Conservation (phyloP, 1,284 basidiomycete genomes). For the Bondarzewia mesenterica region DNA sequence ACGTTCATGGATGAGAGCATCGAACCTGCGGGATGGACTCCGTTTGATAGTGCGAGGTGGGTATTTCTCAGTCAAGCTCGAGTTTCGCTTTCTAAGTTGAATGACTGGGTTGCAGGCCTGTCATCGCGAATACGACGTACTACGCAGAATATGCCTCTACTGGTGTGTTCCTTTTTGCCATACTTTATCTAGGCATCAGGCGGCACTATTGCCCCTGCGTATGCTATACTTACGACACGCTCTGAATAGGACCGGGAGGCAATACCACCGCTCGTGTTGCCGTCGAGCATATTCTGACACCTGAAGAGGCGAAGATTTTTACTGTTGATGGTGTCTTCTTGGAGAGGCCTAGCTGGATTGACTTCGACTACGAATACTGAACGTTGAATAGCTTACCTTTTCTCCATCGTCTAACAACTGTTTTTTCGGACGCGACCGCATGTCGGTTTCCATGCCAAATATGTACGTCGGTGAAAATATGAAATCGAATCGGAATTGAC, state of each 20-base stretch:
- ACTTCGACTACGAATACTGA: constrained; percentile 31
- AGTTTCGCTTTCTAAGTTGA: not conserved
- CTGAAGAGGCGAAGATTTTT: constrained; percentile 30
- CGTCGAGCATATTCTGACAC: constrained; percentile 39
- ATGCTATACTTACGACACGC: too few relatives aligned
- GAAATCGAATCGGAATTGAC: too few relatives aligned
- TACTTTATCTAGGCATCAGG: too few relatives aligned
- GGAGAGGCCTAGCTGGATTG: constrained; percentile 46
- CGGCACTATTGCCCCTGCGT: too few relatives aligned
- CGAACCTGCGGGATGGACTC: constrained; percentile 39
- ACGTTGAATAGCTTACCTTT: too few relatives aligned
- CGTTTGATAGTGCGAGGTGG: constrained; percentile 39
- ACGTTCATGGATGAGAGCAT: constrained; percentile 58
- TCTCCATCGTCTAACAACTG: too few relatives aligned
- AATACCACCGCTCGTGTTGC: constrained; percentile 36
- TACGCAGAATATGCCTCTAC: constrained; percentile 52
- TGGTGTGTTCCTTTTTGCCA: constrained; percentile 24
- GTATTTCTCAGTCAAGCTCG: too few relatives aligned
- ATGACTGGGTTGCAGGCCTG: constrained; percentile 23
- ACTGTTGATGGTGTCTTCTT: constrained; percentile 42
- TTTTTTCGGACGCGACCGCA: too few relatives aligned
- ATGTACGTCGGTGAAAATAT: too few relatives aligned
- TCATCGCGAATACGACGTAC: constrained; percentile 47
- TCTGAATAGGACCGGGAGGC: constrained; percentile 48
- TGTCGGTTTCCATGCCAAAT: too few relatives aligned